Base-by-base conservation (phyloP, 2,329 filamentous ascomycete genomes). In the Alternaria incomplexa region DNA sequence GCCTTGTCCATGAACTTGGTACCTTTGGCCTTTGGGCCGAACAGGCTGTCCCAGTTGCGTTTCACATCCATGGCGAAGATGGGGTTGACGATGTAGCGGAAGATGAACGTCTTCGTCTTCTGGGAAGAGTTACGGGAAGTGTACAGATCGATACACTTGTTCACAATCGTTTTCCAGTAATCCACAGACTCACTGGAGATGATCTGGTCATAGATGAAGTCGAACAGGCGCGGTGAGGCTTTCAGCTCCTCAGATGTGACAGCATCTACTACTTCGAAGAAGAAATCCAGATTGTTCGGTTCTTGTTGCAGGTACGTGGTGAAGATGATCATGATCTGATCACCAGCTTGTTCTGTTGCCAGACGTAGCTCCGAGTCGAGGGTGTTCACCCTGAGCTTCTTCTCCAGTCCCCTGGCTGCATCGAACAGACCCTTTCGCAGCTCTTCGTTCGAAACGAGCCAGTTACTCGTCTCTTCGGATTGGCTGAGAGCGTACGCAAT, bases 11-110 rank as follows among this genome's bases (percentile, higher is more conserved):
- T 91, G 20, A 99, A 83, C 61, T 89, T 90, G 13, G 89, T 91
- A 4, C 86, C 86, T 67, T 85, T 85, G 43, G 85, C 84, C 83
- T 75, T 63, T 23, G 71, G 68, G 83, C 85, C 79, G 62, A 85
- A 84, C 23, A 85, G 67, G 17, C 61, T 73, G 46, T 88, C 86
- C 86, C 93, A 96, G 62, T 91, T 90, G 23, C 91, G 89, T 88
- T 96, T 95, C 43, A 97, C 90, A 80, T 99, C 96, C 91, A 95
- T 97, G 4, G 95, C 94, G 58, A 99, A 88, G 43, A 98, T 97
- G 0, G 96, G 96, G 73, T 98, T 99, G 68, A 97, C 92, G 30
- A 99, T 87, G 77, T 97, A 90, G 77, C 93, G 93, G 76, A 99
- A 89, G 36, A 96, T 84, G 78, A 97, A 99, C 56, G 93, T 91